Base-by-base conservation (phyloP, 2,329 filamentous ascomycete species). In the Paraconiothyrium brasiliense region DNA sequence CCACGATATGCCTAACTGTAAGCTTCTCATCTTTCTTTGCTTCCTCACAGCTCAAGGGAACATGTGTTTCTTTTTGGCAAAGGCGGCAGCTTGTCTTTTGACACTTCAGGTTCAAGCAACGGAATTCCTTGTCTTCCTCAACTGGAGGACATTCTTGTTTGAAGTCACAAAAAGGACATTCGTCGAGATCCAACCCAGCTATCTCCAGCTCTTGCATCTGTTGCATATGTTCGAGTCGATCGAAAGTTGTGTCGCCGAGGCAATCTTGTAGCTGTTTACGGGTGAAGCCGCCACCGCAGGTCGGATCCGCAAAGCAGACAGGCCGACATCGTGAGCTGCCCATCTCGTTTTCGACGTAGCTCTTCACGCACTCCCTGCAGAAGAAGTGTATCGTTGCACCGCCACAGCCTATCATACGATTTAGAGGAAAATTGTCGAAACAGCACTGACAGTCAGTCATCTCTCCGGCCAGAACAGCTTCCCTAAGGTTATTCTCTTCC, bases 141-240 rank as follows among this genome's bases (percentile, higher is more conserved):
- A 90, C 79, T 0, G 91, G 86, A 0, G 87, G 87, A 65, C 88
- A 91, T 61, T 93, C 90, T 37, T 89, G 91, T 46, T 91, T 92
- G 80, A 87, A 96, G 24, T 91, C 88, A 75, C 93, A 97, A 72
- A 93, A 95, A 0, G 92, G 92, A 67, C 93, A 97, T 35, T 86
- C 87, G 35, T 86, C 90, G 1, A 97, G 84, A 63, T 93, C 88
- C 39, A 96, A 84, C 0, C 84, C 87, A 0, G 92, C 91, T 63
- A 87, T 82, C n/a, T 87, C 85, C 43, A 97, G 82, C 27, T 87
- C 85, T 20, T 89, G 85, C 69, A 91, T 87, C 74, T 92, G 89
- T 72, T 94, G 90, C 55, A 94, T 85, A 24, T 87, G 84, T 59
- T 91, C 90, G 2, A 97, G 80, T 9, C 89, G 90, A 3, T 84